Base-by-base conservation (phyloP, 805 yeast species). In the Candida arabinofermentans region DNA sequence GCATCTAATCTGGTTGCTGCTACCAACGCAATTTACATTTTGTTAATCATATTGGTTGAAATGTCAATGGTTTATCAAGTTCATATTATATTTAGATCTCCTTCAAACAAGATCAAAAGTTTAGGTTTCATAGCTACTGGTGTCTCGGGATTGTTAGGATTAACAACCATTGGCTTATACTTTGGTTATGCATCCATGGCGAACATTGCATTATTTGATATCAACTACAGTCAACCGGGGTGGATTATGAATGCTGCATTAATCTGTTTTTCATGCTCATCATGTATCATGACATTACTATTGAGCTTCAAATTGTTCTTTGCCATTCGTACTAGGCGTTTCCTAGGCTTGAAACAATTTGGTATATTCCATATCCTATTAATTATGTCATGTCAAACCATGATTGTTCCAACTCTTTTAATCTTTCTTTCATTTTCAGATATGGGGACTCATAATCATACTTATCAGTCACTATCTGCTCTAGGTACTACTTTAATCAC, bases 321-420 rank as follows among this genome's bases (percentile, higher is more conserved):
- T 35, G 96, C 96, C 0, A 74, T 87, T 21, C 71, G 79, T 43
- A 74, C 87, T 5, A 75, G 99, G 61, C 71, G 88, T 40, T 75
- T 67, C 47, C 60, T 90, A 37, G 99, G 99, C 0, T 67, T 88
- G 44, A 79, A 73, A 55, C 96, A 87, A 58, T 87, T 90, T 55
- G 90, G 83, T 47, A 79, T 86, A 21, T 77, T 86, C 59, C 96
- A 88, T 59, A 78, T 89, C 27, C 64, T 93, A 34, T 64, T 87
- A 44, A 83, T 90, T 41, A 86, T 86, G 91, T 68, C 87, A 0
- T 64, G 79, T 12, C 98, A 93, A 61, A 81, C 96, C 0, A 75
- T 90, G 72, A 60, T 89, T 8, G 65, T 87, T 16, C 97, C 98
- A 3, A 77, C 93, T 0, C 61, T 81, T 9, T 52, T 91, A 37